Percentiles rank a stretch among this genome's conserved stretches.
phyloP scores from a whole-genome alignment of 495 filamentous ascomycete species.

The Neurospora africana region DNA sequence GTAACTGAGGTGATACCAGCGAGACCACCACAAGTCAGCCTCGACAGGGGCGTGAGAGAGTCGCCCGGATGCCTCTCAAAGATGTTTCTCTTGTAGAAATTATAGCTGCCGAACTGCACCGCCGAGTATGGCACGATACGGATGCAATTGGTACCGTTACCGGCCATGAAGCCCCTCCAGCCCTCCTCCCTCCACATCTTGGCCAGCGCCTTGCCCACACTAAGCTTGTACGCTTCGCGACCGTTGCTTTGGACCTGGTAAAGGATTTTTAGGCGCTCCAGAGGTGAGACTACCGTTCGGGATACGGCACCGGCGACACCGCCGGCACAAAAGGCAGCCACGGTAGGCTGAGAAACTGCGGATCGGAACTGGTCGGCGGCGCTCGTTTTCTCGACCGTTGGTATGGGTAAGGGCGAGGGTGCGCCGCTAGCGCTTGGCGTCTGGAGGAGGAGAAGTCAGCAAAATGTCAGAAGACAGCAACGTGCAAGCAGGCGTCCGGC shows the following conservation, averaged over 20 bases:
- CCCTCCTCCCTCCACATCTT: conserved; percentile 98
- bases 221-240: conserved; percentile 83
- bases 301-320: conserved; percentile 96
- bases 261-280: conserved; percentile 94
- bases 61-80: conserved; percentile 62
- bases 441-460: not conserved
- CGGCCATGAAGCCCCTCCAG: conserved; percentile 90
- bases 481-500: not conserved
- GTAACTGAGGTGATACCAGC: conserved; percentile 90
- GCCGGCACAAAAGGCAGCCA: conserved; percentile 90
- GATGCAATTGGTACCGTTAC: conserved; percentile 96
- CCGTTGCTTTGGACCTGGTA: conserved; percentile 89
- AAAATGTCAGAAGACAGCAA: not conserved
- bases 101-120: conserved; percentile 96
- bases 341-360: conserved; percentile 63
- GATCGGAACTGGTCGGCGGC: conserved; percentile 25
- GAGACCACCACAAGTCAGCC: conserved; percentile 73
- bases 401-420: not conserved
- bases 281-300: conserved; percentile 87
- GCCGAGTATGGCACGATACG: conserved; percentile 96
- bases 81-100: conserved; percentile 86
- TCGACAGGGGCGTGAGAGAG: conserved; percentile 54
- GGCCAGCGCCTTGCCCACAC: conserved; percentile 72
- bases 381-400: conserved; percentile 8
- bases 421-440: conserved; percentile 17